Base-by-base conservation (phyloP, 2,329 filamentous ascomycete genomes). In the Fusarium foetens region DNA sequence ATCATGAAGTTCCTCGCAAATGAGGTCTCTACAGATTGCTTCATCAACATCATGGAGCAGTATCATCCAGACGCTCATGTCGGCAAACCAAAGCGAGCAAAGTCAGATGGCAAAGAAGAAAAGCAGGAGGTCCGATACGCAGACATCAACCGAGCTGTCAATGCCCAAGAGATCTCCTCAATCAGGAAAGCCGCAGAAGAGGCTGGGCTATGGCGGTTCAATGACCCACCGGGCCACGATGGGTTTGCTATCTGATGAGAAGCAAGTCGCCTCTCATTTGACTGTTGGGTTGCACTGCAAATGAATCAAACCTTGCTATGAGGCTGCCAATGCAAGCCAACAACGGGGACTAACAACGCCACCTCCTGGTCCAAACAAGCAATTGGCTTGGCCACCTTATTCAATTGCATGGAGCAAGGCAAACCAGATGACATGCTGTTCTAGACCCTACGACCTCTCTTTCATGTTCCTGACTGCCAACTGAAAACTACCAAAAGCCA, bases 21-120 rank as follows among this genome's bases (percentile, higher is more conserved):
- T 33, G 88, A 94, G 58, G 86, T 97, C 5, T 93, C 92, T 7
- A 86, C 84, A 61, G 93, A 96, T 79, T 86, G 92, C 46, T 95
- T 95, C 80, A 88, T 96, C 66, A 92, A 97, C 78, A 91, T 97
- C 72, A 96, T 96, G 93, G 93, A 97, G 81, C 94, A 97, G 81
- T 96, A 96, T 77, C 90, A 90, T 70, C 93, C 93, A 0, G 89
- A 92, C 71, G 94, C 93, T 0, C 90, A 97, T 79, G 94, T 97
- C 2, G 94, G 94, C 7, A 95, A 94, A 83, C 83, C 85, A 59
- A 89, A 83, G 74, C 72, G 76, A 38, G 62, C 54, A 19, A 80
- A 71, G 31, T 4, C 45, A 17, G 73, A 69, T n/a, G 51, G 66
- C 13, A 70, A 64, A 6, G 82, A 88, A 64, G 85, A 83, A 90